Conservation (phyloP, 352 stramenopile species). For the Thalassiosira oceanica region DNA sequence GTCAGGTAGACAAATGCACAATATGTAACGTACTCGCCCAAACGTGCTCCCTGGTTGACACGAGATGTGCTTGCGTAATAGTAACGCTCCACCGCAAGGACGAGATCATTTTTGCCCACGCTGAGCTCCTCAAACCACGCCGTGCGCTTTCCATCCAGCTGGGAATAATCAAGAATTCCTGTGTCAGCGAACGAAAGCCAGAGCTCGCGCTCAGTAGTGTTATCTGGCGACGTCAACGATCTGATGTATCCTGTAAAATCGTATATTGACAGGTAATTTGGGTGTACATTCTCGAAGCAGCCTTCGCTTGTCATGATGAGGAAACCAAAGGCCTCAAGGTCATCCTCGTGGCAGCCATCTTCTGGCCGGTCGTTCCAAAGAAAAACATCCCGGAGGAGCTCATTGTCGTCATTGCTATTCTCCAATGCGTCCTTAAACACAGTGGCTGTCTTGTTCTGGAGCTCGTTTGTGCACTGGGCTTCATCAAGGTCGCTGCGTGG, state of each 20-base stretch:
- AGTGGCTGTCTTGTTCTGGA: not conserved
- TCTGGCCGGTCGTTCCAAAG: slow-evolving; percentile 7
- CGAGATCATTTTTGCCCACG: slow-evolving; percentile 5
- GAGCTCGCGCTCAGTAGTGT: not conserved
- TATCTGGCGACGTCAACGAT: not conserved
- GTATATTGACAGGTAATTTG: slow-evolving; percentile 55
- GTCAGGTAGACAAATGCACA: too few relatives aligned
- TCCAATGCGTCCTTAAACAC: slow-evolving; percentile 3
- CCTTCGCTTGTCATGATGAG: slow-evolving; percentile 20
- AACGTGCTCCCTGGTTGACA: slow-evolving; percentile 35
- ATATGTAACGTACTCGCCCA: too few relatives aligned
- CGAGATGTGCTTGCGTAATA: slow-evolving; percentile 11
- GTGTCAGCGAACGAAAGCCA: not conserved
- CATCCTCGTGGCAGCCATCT: slow-evolving; percentile 1
- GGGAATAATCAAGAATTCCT: not conserved
- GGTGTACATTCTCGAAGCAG: slow-evolving; percentile 58
- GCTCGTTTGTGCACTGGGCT: not conserved
- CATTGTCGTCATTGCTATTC: slow-evolving; percentile 10
- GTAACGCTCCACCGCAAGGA: slow-evolving; percentile 23
- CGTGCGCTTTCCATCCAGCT: too few relatives aligned
- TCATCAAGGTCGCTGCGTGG: slow-evolving; percentile 2
- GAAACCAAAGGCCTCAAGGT: slow-evolving; percentile 7
- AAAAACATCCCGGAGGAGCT: slow-evolving; percentile 2
- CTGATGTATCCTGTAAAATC: slow-evolving; percentile 45
- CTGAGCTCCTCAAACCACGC: not conserved